Base-by-base conservation (phyloP, 1,284 basidiomycete genomes). In the Fomitopsis betulina region DNA sequence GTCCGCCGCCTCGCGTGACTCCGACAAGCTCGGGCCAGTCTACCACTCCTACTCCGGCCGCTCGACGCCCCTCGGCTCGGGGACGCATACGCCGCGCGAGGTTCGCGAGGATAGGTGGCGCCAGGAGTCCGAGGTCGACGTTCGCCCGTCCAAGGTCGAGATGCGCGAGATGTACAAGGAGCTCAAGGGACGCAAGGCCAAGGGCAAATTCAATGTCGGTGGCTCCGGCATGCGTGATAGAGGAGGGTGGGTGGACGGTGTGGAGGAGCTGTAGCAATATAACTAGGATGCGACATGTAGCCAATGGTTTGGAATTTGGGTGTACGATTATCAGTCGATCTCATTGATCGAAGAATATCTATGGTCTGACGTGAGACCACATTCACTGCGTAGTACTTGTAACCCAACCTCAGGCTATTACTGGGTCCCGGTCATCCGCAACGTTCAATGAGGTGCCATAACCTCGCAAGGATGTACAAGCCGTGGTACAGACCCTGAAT, bases 111-210 rank as follows among this genome's bases (percentile, higher is more conserved):
- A 91, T 67, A 80, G 78, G 62, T 93, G 91, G 90, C 76, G 73
- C 42, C 62, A 70, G 40, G 87, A 89, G 65, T 79, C 78, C 1
- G 82, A 87, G 54, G 70, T 73, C 0, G 65, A 75, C 15, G 75
- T 78, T 19, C 78, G 74, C 53, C 89, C 89, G 40, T 82, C 82
- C 39, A 95, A 94, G 73, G 59, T 84, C 1, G 91, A 94, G 71
- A 93, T 94, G 84, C 81, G 93, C 39, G 88, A 88, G 67, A 87
- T 87, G 78, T 96, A 96, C 75, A 95, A 95, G 76, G 89, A 93
- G 56, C 75, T 95, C 8, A 89, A 89, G 19, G 93, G 93, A 10
- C 81, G 93, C 62, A 96, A 95, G 75, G 76, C 84, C 9, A 74
- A 75, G 61, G 63, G 65, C 5, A 91, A 87, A 72, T 79, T 75